phyloP scores from a whole-genome alignment of 768 basidiomycete species.

The Boletus barrowsii region DNA sequence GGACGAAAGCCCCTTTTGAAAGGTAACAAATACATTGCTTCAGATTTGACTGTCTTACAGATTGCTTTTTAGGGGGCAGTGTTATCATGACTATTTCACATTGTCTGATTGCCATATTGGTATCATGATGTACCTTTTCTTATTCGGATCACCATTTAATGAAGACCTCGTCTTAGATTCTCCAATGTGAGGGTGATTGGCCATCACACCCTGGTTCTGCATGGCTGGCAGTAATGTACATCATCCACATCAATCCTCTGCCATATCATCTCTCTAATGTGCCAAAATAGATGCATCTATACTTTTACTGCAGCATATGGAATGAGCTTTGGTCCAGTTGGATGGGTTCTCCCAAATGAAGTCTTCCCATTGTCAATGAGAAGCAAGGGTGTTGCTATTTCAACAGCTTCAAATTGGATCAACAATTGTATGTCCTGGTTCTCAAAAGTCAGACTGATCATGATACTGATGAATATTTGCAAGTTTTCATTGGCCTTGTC shows the following conservation, averaged over 20 bases:
- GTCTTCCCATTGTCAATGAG: slow-evolving; percentile 78
- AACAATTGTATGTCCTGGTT: slow-evolving; percentile 61
- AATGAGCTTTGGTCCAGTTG: slow-evolving; percentile 72
- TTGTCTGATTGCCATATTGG: slow-evolving; percentile 60
- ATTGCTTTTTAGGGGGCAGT: slow-evolving; percentile 45
- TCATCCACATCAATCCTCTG: background rate
- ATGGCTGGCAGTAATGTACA: slow-evolving; percentile 68
- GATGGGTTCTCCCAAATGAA: slow-evolving; percentile 83
- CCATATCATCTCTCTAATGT: background rate
- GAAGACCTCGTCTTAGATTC: slow-evolving; percentile 35
- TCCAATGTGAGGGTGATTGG: slow-evolving; percentile 56
- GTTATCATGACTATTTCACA: slow-evolving; percentile 64
- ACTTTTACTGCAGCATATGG: slow-evolving; percentile 77
- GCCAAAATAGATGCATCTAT: slow-evolving; percentile 54
- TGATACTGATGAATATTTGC: slow-evolving; percentile 2
- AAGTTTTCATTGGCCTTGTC: slow-evolving; percentile 73
- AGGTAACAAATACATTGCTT: slow-evolving; percentile 25
- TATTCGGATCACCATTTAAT: background rate
- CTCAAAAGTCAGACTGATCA: background rate
- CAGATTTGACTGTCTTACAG: background rate
- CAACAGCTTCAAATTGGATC: slow-evolving; percentile 83
- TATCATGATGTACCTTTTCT: slow-evolving; percentile 25
- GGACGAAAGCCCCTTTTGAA: slow-evolving; percentile 66
- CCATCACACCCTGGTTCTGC: slow-evolving; percentile 51
- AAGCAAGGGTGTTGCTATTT: slow-evolving; percentile 77